phyloP scores from a whole-genome alignment of 2,329 filamentous ascomycete species.

The Byssothecium circinans region DNA sequence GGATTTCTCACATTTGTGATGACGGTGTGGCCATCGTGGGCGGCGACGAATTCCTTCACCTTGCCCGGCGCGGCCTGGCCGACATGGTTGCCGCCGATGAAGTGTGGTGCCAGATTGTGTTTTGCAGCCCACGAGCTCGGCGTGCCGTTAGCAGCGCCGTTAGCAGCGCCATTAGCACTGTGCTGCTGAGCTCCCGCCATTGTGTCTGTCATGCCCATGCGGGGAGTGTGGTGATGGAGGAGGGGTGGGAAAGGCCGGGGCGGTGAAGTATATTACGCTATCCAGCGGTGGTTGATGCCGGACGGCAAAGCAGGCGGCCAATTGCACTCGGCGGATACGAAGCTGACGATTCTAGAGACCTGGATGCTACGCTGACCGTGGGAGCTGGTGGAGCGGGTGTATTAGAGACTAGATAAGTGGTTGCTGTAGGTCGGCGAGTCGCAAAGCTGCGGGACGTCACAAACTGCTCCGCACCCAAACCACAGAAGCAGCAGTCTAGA shows the following conservation, averaged over 20 bases:
- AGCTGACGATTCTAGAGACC: background rate
- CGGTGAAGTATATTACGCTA: conserved; percentile 27
- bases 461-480: background rate
- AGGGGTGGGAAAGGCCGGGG: conserved; percentile 14
- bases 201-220: conserved; percentile 33
- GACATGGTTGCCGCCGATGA: conserved; percentile 92
- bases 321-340: conserved; percentile 1
- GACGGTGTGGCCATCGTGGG: conserved; percentile 91
- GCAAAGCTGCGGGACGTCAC: background rate
- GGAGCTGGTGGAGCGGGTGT: conserved; percentile 21
- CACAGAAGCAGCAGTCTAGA: background rate
- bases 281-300: conserved; percentile 13
- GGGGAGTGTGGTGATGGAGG: conserved; percentile 19
- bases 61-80: conserved; percentile 78
- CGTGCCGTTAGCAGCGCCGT: conserved; percentile 50
- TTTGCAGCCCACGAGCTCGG: conserved; percentile 73
- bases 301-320: conserved; percentile 1
- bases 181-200: conserved; percentile 40
- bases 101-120: conserved; percentile 84
- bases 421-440: conserved; percentile 8
- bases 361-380: conserved; percentile 20
- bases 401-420: conserved; percentile 24
- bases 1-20: conserved; percentile 82
- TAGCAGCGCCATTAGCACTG: conserved; percentile 48
- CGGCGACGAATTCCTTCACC: conserved; percentile 94